These are phyloP conservation scores for Cyberlindnera euphorbiiphila DNA, from an alignment of 805 yeast genomes.

Conservation along the genomic window DNA sequence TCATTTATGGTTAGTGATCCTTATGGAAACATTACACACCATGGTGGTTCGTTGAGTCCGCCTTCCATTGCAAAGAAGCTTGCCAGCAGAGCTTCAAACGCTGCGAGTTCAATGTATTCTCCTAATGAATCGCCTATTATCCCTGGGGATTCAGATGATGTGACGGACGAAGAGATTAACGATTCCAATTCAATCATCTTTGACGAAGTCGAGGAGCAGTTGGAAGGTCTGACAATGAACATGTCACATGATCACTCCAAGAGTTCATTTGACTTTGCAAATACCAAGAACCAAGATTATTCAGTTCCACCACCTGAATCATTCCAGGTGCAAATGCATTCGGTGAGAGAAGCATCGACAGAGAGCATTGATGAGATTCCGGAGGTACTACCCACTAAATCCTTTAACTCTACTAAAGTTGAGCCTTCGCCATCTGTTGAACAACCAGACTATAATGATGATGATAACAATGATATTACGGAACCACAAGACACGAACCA, in stretches of 20 bases:
- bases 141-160: neutral
- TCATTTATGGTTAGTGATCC: constrained; percentile 14
- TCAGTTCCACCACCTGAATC: neutral
- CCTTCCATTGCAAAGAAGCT: constrained; percentile 2
- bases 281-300: constrained; percentile 1
- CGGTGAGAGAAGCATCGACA: constrained; percentile 16
- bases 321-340: constrained; percentile 15
- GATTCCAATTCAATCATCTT: constrained; percentile 13
- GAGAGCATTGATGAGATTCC: constrained; percentile 4
- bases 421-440: too few relatives aligned
- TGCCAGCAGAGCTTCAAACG: constrained; percentile 4
- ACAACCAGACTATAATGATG: too few relatives aligned
- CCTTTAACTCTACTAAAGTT: too few relatives aligned
- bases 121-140: constrained; percentile 6
- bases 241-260: constrained; percentile 7
- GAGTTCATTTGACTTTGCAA: constrained; percentile 11
- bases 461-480: too few relatives aligned
- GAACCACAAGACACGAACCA: too few relatives aligned
- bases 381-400: too few relatives aligned
- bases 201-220: constrained; percentile 20
- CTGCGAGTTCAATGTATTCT: constrained; percentile 16
- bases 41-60: constrained; percentile 5
- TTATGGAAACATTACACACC: constrained; percentile 5
- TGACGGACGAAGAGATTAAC: neutral
- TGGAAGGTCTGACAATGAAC: constrained; percentile 18